Conservation (phyloP, 1,139 yeast species). For the Saccharomyces hybrid region DNA sequence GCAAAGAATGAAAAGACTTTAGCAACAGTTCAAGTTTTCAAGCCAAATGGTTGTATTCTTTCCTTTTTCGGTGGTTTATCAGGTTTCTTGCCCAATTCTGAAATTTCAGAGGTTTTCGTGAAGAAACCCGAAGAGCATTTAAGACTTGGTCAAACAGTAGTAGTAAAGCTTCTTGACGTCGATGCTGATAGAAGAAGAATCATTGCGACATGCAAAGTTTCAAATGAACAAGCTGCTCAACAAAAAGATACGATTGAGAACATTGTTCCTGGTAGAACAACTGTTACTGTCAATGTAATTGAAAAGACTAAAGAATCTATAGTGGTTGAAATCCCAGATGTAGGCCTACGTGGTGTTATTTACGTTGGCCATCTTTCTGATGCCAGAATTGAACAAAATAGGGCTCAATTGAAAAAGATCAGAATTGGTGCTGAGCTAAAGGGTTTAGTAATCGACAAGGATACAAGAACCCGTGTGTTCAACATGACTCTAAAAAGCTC, state of each 20-base stretch:
- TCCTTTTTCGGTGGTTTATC: conserved; percentile 71
- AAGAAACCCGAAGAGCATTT: conserved; percentile 70
- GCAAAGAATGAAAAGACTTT: conserved; percentile 52
- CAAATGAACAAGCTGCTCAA: conserved; percentile 43
- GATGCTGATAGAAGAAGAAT: conserved; percentile 51
- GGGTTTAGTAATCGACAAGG: conserved; percentile 63
- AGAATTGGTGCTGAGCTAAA: conserved; percentile 54
- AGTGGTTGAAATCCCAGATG: conserved; percentile 53
- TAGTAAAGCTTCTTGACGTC: conserved; percentile 55
- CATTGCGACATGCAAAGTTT: conserved; percentile 66
- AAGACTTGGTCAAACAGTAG: conserved; percentile 76
- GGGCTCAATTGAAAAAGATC: conserved; percentile 51
- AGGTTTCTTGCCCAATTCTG: conserved; percentile 79
- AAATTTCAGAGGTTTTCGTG: conserved; percentile 84
- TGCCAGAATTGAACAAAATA: conserved; percentile 64
- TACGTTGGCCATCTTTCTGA: conserved; percentile 71
- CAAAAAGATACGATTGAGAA: conserved; percentile 45
- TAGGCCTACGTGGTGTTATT: conserved; percentile 60
- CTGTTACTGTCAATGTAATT: conserved; percentile 55
- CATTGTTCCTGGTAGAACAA: conserved; percentile 53
- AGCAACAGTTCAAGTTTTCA: conserved; percentile 69
- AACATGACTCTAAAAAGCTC: conserved; percentile 60
- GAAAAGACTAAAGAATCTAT: conserved; percentile 72
- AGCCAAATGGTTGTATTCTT: conserved; percentile 72
- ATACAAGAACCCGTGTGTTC: conserved; percentile 50